Evolutionary conservation across 495 filamentous ascomycete genomes (phyloP), one percentile per base, ranked within the genome.

Genomic region (Pseudomonodictys pantanalensis): DNA sequence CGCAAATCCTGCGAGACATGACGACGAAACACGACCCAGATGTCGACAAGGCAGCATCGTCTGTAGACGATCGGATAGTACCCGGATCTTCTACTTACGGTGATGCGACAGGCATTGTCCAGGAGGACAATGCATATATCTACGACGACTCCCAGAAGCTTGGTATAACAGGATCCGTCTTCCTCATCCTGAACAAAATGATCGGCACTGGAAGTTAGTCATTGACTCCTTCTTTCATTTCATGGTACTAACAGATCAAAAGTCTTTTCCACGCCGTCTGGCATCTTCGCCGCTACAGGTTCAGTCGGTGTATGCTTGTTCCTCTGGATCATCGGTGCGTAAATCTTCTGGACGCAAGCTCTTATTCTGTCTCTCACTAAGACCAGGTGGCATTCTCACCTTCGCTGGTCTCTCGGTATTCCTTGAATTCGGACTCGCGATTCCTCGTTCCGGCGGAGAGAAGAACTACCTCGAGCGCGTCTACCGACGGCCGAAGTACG

Each of bases 111-210:
- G 56, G 10, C 30, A 35, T 47, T 15, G 45, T 77, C 10, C 67
- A 72, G 24, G 64, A 69, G 18, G 62, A 75, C 12, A 71, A 80
- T 56, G 76, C 73, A 35, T 81, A 74, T 46, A 66, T 56, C 7
- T 71, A 72, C 33, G 67, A 72, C 17, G 78, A 79, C 0, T 74
- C 73, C 5, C 66, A 73, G 12, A 79, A 79, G 64, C 72, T 83
- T 10, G 81, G 80, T 2, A 71, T 82, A 28, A 74, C 74, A 2
- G 77, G 79, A 4, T 72, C 81, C 8, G 76, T 79, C 4, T 83
- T 80, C 50, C 52, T 82, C 33, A 83, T 82, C 35, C 52, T 82
- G 42, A 83, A 83, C 63, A 81, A 81, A 65, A 83, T 83, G 79
- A 80, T 82, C 29, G 78, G 80, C 29, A 82, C 80, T 5, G 80